These are phyloP conservation scores for Diaporthe velutina DNA, from an alignment of 2,329 filamentous ascomycete genomes.

Conservation along the genomic window DNA sequence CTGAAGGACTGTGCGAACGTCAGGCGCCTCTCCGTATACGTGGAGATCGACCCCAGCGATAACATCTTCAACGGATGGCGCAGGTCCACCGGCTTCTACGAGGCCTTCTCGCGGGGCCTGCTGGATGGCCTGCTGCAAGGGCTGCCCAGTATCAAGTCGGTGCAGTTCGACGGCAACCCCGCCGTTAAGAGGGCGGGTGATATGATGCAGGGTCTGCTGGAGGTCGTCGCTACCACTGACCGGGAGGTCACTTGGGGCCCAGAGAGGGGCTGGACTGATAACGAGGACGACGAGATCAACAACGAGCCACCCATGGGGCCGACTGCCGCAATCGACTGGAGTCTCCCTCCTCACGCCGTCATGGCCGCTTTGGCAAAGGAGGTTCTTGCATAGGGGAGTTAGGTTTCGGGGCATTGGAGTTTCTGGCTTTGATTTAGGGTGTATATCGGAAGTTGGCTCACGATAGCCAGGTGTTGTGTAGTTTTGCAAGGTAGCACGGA, in stretches of 20 bases:
- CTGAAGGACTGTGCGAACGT: constrained; percentile 72
- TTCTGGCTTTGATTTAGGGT: neutral
- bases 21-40: constrained; percentile 73
- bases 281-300: constrained; percentile 53
- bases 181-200: constrained; percentile 74
- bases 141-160: constrained; percentile 66
- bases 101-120: constrained; percentile 72
- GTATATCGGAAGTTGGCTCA: neutral
- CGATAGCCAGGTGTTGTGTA: neutral
- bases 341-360: constrained; percentile 3
- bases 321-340: constrained; percentile 27
- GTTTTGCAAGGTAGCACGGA: neutral
- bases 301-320: constrained; percentile 29
- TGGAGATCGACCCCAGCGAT: constrained; percentile 80
- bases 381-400: constrained; percentile 1
- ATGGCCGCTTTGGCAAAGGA: constrained; percentile 28
- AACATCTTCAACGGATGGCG: constrained; percentile 77
- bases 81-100: constrained; percentile 76
- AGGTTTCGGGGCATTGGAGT: constrained; percentile 9
- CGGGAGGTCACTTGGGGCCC: constrained; percentile 73
- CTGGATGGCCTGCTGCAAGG: constrained; percentile 68
- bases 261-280: constrained; percentile 74
- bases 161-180: constrained; percentile 79
- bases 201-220: constrained; percentile 73
- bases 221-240: constrained; percentile 61